Conservation (phyloP, 768 basidiomycete species). For the Boletus tomentosulus region DNA sequence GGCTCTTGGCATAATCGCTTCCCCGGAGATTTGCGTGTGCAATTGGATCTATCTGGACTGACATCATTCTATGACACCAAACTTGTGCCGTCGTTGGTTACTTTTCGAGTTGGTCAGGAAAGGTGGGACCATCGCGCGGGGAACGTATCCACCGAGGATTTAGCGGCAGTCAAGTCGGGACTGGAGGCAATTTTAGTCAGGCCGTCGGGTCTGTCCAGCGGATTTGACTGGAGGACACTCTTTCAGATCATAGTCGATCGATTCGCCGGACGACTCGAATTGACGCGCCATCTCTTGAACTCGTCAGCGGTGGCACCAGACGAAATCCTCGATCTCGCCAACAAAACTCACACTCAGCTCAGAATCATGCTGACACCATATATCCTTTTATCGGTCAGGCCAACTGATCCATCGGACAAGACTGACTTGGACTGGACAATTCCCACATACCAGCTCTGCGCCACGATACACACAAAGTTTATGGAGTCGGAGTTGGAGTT, state of each 20-base stretch:
- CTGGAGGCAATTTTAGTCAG: constrained; percentile 1
- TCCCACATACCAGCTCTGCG: background rate
- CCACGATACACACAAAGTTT: background rate
- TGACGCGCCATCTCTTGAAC: constrained; percentile 33
- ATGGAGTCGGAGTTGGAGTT: background rate
- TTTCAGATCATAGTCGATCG: constrained; percentile 37
- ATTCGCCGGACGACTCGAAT: constrained; percentile 11
- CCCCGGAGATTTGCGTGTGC: constrained; percentile 20
- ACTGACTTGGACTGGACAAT: constrained; percentile 13
- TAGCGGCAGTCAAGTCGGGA: background rate
- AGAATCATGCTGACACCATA: constrained; percentile 22
- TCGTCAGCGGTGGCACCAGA: constrained; percentile 4
- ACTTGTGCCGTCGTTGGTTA: background rate
- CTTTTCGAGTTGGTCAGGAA: background rate
- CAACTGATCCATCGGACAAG: background rate
- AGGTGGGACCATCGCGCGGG: background rate
- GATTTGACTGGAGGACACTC: constrained; percentile 41
- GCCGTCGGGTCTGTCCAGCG: constrained; percentile 16
- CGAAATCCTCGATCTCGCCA: background rate
- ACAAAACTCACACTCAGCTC: constrained; percentile 12
- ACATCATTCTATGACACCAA: background rate
- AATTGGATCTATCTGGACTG: constrained; percentile 9
- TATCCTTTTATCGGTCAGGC: background rate
- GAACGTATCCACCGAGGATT: constrained; percentile 5
- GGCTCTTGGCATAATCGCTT: constrained; percentile 19